These are phyloP conservation scores for Verticillium isaacii DNA, from an alignment of 2,329 filamentous ascomycete genomes.

Conservation along the genomic window DNA sequence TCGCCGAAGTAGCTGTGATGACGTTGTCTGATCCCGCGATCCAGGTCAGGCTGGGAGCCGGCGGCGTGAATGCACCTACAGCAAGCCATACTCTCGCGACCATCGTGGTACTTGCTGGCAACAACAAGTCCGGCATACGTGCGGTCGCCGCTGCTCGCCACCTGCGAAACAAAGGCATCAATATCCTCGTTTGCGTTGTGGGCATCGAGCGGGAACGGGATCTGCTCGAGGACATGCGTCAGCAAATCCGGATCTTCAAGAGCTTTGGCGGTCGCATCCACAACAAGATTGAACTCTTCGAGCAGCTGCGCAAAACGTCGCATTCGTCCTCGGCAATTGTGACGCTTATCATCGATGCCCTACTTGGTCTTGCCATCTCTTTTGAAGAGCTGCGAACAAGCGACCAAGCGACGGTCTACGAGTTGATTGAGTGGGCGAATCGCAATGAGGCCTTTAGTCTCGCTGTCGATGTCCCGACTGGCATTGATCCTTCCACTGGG, in stretches of 20 bases:
- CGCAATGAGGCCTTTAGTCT: constrained; percentile 77
- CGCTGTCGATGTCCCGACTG: constrained; percentile 86
- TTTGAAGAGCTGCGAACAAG: constrained; percentile 84
- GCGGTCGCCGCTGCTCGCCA: constrained; percentile 84
- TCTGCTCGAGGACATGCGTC: constrained; percentile 72
- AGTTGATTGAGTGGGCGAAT: constrained; percentile 92
- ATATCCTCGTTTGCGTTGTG: constrained; percentile 78
- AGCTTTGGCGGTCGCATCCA: constrained; percentile 74
- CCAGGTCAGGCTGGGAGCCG: constrained; percentile 46
- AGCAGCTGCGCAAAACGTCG: constrained; percentile 46
- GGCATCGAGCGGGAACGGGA: constrained; percentile 80
- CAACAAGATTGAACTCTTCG: constrained; percentile 56
- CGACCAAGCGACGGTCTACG: constrained; percentile 78
- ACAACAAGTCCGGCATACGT: constrained; percentile 82
- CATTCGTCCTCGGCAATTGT: constrained; percentile 39
- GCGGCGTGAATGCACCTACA: constrained; percentile 20
- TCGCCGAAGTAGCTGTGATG: constrained; percentile 75
- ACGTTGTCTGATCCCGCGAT: constrained; percentile 61
- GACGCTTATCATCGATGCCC: constrained; percentile 81
- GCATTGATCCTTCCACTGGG: constrained; percentile 75
- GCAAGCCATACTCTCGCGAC: constrained; percentile 24
- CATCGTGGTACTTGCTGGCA: constrained; percentile 83
- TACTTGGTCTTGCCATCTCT: constrained; percentile 79
- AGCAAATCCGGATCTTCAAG: constrained; percentile 79
- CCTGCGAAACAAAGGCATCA: constrained; percentile 75